Base-by-base conservation (phyloP, 2,329 filamentous ascomycete genomes). In the Geosmithia putterillii region DNA sequence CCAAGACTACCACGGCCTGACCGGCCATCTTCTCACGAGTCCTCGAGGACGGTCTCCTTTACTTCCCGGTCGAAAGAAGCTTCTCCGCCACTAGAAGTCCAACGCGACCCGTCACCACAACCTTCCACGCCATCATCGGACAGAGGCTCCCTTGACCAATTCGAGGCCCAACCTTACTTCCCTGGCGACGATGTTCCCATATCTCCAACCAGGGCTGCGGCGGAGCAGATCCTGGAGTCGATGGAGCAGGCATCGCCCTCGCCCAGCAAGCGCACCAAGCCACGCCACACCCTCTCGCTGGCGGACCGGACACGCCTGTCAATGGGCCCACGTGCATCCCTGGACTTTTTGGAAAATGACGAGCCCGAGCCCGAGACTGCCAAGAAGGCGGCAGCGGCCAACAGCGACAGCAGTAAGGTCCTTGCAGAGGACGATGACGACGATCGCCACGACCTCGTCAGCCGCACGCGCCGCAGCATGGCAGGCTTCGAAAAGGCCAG, bases 301-400 rank as follows among this genome's bases (percentile, higher is more conserved):
- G 74, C 82, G 4, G 87, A 94, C 55, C 81, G 88, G 40, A 94
- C 89, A 1, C 78, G 84, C 17, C 71, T 87, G 43, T 88, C 86
- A 17, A 90, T 95, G 79, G 77, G 81, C 10, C 44, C 44, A 1
- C 70, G 79, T 3, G 66, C 75, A 40, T 72, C 76, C 1, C 56
- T 54, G 14, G 51, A 53, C 1, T 58, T 58, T 35, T 50, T 57
- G 1, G 53, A 62, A 2, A 9, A 32, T 12, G 54, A 56, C 3
- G 54, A 60, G 6, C 58, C 60, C 23, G 43, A 42, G 8, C 50
- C 50, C 7, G 45, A 48, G 1, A 42, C 52, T 2, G 38, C 36
- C 21, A 44, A 38, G 6, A 44, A 45, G 7, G 21, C 45, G 3
- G 23, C 14, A 7, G 32, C 42, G 10, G 17, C 35, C 19, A 23